Evolutionary conservation across 2,329 filamentous ascomycete genomes (phyloP).

Genomic region (Xylariaceae sp.): DNA sequence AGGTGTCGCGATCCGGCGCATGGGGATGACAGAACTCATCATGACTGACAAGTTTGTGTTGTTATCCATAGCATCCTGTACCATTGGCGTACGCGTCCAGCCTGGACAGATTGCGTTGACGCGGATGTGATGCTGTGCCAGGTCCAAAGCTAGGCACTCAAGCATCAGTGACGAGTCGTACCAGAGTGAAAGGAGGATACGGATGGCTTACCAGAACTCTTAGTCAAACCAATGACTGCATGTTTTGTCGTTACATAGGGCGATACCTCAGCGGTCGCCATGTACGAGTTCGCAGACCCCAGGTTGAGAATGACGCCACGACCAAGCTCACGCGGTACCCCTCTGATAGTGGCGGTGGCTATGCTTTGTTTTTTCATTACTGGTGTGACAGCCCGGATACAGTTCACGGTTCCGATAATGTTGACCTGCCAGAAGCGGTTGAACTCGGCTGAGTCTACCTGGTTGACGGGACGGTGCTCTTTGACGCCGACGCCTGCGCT

Average conservation of each 20-base stretch:
- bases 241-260: conserved; percentile 11
- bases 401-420: conserved; percentile 9
- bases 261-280: conserved; percentile 7
- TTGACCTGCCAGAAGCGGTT: conserved; percentile 14
- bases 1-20: conserved; percentile 5
- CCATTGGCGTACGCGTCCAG: conserved; percentile 7
- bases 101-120: conserved; percentile 8
- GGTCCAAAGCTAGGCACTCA: conserved; percentile 1
- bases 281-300: conserved; percentile 9
- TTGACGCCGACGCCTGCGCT: conserved; percentile 16
- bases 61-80: conserved; percentile 1
- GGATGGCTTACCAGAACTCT: conserved; percentile 8
- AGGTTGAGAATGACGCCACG: conserved; percentile 13
- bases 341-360: not conserved
- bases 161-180: not conserved
- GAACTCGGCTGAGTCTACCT: conserved; percentile 5
- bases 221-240: conserved; percentile 11
- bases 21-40: conserved; percentile 9
- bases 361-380: conserved; percentile 8
- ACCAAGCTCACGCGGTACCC: conserved; percentile 1
- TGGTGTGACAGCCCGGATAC: conserved; percentile 2
- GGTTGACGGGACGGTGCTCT: not conserved
- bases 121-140: conserved; percentile 1
- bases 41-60: conserved; percentile 1
- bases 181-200: not conserved